Conservation (phyloP, 2,329 filamentous ascomycete species). For the Colletotrichum lupini region DNA sequence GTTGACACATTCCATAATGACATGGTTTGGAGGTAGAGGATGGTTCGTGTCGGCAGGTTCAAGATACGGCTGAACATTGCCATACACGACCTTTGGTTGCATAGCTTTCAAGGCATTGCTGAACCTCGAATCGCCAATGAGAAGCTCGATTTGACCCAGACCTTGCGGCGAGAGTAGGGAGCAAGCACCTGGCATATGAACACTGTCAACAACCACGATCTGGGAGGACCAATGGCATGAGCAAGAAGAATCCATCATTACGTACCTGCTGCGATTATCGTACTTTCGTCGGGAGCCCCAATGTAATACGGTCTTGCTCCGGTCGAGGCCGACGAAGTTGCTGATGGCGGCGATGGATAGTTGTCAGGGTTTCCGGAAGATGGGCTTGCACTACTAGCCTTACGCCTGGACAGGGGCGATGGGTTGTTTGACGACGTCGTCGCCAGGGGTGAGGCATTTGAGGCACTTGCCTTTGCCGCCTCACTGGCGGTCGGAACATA, state of each 20-base stretch:
- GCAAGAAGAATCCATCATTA: neutral
- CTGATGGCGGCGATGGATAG: slow-evolving; percentile 25
- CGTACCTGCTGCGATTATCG: slow-evolving; percentile 16
- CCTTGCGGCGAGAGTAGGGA: slow-evolving; percentile 27
- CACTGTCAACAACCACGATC: neutral
- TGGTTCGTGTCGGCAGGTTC: slow-evolving; percentile 13
- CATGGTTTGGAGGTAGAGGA: slow-evolving; percentile 28
- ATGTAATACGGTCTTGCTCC: slow-evolving; percentile 24
- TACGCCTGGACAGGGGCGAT: slow-evolving; percentile 22
- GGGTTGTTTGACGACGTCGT: slow-evolving; percentile 39
- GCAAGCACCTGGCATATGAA: slow-evolving; percentile 6
- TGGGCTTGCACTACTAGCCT: slow-evolving; percentile 24
- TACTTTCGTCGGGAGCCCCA: slow-evolving; percentile 11
- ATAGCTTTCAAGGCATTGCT: slow-evolving; percentile 1
- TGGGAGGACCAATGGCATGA: neutral
- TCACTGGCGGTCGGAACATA: neutral
- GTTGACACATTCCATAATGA: slow-evolving; percentile 31
- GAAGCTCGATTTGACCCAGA: slow-evolving; percentile 18
- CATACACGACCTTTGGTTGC: neutral
- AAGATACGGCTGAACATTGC: slow-evolving; percentile 2
- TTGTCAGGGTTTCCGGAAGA: slow-evolving; percentile 22
- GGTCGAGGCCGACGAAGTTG: slow-evolving; percentile 23
- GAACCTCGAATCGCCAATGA: slow-evolving; percentile 29
- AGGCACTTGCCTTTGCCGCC: neutral
- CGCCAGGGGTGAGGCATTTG: neutral